These are phyloP conservation scores for Cytospora chrysosperma DNA, from an alignment of 2,329 filamentous ascomycete genomes.

Conservation along the genomic window DNA sequence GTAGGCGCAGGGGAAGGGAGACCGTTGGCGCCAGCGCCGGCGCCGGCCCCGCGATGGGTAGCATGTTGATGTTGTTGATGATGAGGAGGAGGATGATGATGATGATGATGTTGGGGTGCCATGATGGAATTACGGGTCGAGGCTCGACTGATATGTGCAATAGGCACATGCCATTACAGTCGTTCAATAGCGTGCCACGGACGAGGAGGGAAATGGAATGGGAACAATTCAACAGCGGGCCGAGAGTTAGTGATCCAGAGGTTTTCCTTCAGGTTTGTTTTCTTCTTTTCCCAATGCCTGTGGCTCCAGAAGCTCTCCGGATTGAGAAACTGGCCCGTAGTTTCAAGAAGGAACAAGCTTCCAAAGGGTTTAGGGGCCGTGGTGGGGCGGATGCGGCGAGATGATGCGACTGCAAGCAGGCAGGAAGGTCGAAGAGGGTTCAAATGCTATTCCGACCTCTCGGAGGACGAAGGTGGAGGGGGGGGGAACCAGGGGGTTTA, in stretches of 20 bases:
- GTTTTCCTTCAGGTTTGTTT: background rate
- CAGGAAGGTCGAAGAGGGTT: background rate
- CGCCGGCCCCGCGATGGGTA: slow-evolving; percentile 7
- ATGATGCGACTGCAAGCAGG: slow-evolving; percentile 9
- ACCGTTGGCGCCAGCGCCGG: background rate
- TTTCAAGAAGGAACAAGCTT: background rate
- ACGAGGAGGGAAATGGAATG: background rate
- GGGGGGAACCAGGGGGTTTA: slow-evolving; percentile 6
- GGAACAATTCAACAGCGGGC: background rate
- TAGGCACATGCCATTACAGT: slow-evolving; percentile 20
- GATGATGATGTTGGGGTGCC: slow-evolving; percentile 9
- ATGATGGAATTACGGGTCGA: slow-evolving; percentile 9
- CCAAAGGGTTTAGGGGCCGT: background rate
- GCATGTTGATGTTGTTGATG: background rate
- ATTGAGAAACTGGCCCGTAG: background rate
- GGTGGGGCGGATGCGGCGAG: background rate
- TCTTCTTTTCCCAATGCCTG: background rate
- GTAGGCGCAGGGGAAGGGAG: slow-evolving; percentile 17
- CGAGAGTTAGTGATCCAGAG: background rate
- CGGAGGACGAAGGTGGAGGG: background rate
- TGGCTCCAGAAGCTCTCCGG: background rate
- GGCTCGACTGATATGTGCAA: background rate
- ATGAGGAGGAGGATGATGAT: background rate
- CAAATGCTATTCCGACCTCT: background rate
- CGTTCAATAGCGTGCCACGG: background rate